phyloP scores from a whole-genome alignment of 192 early-diverging fungal species.

The Paraglomus occultum region DNA sequence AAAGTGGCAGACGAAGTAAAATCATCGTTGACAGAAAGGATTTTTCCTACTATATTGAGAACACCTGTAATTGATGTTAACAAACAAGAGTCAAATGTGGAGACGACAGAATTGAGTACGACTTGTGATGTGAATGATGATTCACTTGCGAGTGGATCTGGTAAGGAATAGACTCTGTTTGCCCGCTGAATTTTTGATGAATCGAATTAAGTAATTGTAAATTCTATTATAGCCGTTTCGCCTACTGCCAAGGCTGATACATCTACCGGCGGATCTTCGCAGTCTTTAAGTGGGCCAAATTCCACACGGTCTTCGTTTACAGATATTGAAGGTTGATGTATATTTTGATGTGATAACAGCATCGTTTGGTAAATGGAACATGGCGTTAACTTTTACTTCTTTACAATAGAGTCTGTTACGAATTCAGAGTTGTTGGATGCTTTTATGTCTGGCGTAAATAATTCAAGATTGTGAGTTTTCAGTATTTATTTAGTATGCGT shows the following conservation, averaged over 20 bases:
- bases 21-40: constrained; percentile 1
- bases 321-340: constrained; percentile 1
- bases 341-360: neutral
- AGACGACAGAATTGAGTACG: neutral
- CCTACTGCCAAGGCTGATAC: neutral
- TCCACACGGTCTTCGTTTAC: constrained; percentile 19
- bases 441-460: constrained; percentile 49
- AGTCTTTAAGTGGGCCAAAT: constrained; percentile 1
- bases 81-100: too few relatives aligned
- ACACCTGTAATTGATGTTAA: neutral
- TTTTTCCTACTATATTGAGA: neutral
- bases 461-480: constrained; percentile 49
- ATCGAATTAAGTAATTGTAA: constrained; percentile 1
- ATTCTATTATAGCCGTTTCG: neutral
- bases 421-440: constrained; percentile 56
- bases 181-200: neutral
- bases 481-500: neutral
- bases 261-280: neutral
- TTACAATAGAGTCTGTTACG: constrained; percentile 48
- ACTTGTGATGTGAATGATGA: neutral
- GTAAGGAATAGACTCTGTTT: neutral
- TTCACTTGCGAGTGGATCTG: neutral
- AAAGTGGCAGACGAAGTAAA: neutral
- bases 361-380: neutral
- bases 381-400: neutral